Evolutionary conservation across 1,139 yeast genomes (phyloP).

Genomic region (Zygosaccharomyces pseudobailii): DNA sequence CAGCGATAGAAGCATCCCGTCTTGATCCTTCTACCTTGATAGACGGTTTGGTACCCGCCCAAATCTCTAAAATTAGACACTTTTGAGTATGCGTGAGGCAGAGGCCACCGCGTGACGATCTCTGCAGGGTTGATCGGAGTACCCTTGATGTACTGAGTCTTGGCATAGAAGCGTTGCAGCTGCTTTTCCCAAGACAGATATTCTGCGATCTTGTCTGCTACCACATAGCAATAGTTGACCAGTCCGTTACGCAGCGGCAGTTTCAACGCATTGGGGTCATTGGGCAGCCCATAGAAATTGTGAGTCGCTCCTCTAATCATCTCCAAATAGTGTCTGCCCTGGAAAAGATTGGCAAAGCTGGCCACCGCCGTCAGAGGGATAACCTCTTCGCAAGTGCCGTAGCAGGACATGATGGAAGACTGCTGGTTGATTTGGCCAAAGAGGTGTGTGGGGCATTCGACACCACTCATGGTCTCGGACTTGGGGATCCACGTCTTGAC

Average conservation of each 20-base stretch:
- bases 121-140: constrained; percentile 14
- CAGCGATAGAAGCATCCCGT: constrained; percentile 57
- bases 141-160: constrained; percentile 34
- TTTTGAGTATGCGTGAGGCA: constrained; percentile 20
- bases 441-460: constrained; percentile 44
- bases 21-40: constrained; percentile 42
- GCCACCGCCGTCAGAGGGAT: constrained; percentile 64
- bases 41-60: constrained; percentile 62
- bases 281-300: constrained; percentile 57
- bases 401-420: constrained; percentile 59
- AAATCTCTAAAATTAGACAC: constrained; percentile 70
- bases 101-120: constrained; percentile 43
- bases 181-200: constrained; percentile 51
- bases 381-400: constrained; percentile 63
- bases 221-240: constrained; percentile 56
- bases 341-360: constrained; percentile 51
- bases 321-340: constrained; percentile 54
- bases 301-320: constrained; percentile 73
- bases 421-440: constrained; percentile 44
- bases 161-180: constrained; percentile 46
- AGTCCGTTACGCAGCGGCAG: constrained; percentile 44
- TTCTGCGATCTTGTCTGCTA: constrained; percentile 47
- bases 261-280: constrained; percentile 37
- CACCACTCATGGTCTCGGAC: constrained; percentile 53
- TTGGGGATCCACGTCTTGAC: constrained; percentile 41